phyloP scores from a whole-genome alignment of 805 yeast species.

The Nakazawaea laoshanensis region DNA sequence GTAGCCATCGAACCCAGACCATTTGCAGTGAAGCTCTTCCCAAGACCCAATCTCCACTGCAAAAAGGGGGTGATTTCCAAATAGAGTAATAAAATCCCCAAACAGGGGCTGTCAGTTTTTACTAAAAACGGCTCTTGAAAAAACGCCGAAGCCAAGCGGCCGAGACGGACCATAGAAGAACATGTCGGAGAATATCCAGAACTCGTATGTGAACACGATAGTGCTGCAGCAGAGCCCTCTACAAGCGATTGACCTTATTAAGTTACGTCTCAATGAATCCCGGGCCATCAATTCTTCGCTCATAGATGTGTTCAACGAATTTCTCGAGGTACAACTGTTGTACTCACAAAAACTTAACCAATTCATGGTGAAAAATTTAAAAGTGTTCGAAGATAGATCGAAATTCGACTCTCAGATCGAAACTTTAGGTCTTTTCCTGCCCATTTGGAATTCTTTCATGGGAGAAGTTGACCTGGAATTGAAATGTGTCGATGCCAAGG shows the following conservation, averaged over 20 bases:
- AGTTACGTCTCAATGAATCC: slow-evolving; percentile 48
- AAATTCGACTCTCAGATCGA: slow-evolving; percentile 36
- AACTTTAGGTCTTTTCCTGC: slow-evolving; percentile 35
- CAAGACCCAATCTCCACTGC: no score
- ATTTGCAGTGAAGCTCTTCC: slow-evolving; percentile 28
- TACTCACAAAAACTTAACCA: slow-evolving; percentile 41
- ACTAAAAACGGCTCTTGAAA: no score
- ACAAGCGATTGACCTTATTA: slow-evolving; percentile 51
- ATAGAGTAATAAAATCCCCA: no score
- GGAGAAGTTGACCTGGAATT: slow-evolving; percentile 35
- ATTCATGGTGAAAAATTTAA: slow-evolving; percentile 24
- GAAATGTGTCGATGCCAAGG: slow-evolving; percentile 35
- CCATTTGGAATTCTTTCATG: slow-evolving; percentile 35
- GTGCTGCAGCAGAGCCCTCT: slow-evolving; percentile 37
- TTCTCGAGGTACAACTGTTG: slow-evolving; percentile 35
- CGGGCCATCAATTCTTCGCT: slow-evolving; percentile 50
- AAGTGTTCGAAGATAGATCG: slow-evolving; percentile 25
- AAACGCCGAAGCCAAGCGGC: no score
- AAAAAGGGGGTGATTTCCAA: neutral
- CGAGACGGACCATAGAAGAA: no score
- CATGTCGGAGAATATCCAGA: slow-evolving; percentile 3
- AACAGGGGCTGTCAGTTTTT: no score
- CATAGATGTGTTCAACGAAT: slow-evolving; percentile 50
- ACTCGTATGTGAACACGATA: slow-evolving; percentile 18
- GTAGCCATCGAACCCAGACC: slow-evolving; percentile 55